Evolutionary conservation across 2,329 filamentous ascomycete genomes (phyloP).

Genomic region (Neoarthrinium moseri): DNA sequence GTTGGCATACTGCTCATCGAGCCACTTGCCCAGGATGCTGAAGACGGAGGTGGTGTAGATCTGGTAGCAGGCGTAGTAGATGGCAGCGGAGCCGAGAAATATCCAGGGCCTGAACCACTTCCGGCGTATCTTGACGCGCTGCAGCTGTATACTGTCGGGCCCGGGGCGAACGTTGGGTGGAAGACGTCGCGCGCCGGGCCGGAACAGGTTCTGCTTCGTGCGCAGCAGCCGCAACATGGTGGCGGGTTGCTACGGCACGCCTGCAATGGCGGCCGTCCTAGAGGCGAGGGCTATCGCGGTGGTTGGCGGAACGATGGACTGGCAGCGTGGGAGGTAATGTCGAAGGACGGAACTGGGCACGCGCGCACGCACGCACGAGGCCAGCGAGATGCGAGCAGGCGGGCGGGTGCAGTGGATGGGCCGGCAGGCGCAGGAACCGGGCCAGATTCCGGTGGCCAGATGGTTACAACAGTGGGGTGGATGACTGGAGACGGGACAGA

Average conservation of each 20-base stretch:
- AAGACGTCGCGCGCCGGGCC: slow-evolving; percentile 14
- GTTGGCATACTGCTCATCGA: slow-evolving; percentile 40
- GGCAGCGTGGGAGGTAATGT: too few relatives aligned
- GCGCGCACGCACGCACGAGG: too few relatives aligned
- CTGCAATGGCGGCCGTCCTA: slow-evolving; percentile 20
- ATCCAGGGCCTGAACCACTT: slow-evolving; percentile 23
- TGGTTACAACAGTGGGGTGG: too few relatives aligned
- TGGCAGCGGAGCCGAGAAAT: slow-evolving; percentile 21
- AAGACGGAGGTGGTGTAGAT: slow-evolving; percentile 46
- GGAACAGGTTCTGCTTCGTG: slow-evolving; percentile 18
- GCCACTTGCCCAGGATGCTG: slow-evolving; percentile 40
- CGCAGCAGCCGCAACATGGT: slow-evolving; percentile 27
- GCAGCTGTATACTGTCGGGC: slow-evolving; percentile 21
- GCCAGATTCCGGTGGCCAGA: too few relatives aligned
- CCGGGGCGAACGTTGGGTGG: slow-evolving; percentile 8
- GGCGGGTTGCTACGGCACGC: slow-evolving; percentile 21
- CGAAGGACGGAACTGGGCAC: too few relatives aligned
- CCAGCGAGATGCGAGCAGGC: too few relatives aligned
- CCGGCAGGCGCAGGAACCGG: too few relatives aligned
- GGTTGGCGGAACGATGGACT: too few relatives aligned
- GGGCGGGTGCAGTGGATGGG: too few relatives aligned
- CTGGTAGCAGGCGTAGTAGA: slow-evolving; percentile 35
- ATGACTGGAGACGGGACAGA: too few relatives aligned
- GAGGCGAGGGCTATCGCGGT: slow-evolving; percentile 5
- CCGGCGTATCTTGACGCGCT: slow-evolving; percentile 24